Base-by-base conservation (phyloP, 345 rosid genomes). In the Gossypium thurberi region DNA sequence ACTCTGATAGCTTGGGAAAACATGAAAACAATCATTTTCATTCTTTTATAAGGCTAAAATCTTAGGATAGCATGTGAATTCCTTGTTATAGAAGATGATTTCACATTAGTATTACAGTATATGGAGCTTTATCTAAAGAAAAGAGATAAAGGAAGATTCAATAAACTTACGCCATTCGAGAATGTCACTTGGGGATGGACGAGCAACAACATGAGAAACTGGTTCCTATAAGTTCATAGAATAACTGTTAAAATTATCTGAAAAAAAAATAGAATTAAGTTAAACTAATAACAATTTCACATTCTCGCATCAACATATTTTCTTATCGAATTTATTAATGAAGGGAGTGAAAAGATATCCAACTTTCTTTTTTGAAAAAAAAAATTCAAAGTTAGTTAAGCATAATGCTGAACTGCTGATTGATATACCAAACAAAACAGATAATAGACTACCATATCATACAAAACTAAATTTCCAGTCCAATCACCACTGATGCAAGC, bases 111-210 rank as follows among this genome's bases (percentile, higher is more conserved):
- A 68, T 56, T 56, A 56, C 11, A 17, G 14, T 56, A 13, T 14
- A 46, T 23, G 65, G 59, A 68, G 23, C 28, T 48, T 59, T 51
- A 42, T 58, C 47, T 65, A 14, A 61, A 43, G 10, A 71, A 70
- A n/a, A 37, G 79, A 8, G 48, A 40, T 21, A 68, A n/a, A 62
- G 50, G 60, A 59, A 42, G 40, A 53, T 63, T 42, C 58, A 48
- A 50, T 65, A 33, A 75, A 88, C 96, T 87, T 90, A 95, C 99
- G 98, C 98, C 99, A 92, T 69, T 95, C 98, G 53, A 95, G 99
- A 78, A 92, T 92, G 81, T 92, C 87, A 75, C 77, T 95, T 44
- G 94, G 88, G 69, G 96, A 92, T 85, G 98, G 99, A 65, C 94
- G 88, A 55, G 99, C 98, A 75, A 92, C 92, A 69, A 92, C 84